Evolutionary conservation across 2,329 filamentous ascomycete species (phyloP).

Genomic region (Hyphodiscus sp.): DNA sequence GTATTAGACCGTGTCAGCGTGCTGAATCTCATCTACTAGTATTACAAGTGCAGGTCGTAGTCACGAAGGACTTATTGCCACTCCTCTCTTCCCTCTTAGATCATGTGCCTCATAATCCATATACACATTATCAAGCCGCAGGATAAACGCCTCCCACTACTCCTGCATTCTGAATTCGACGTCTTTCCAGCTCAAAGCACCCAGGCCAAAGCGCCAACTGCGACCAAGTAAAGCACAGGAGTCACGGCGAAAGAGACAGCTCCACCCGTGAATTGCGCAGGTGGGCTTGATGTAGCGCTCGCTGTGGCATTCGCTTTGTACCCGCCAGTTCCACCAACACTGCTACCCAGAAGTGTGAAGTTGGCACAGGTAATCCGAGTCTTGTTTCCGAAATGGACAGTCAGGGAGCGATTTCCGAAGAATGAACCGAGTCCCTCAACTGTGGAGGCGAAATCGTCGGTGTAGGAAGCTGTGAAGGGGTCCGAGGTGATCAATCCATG

Average conservation of each 20-base stretch:
- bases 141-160: not conserved
- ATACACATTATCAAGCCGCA: not conserved
- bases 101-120: not conserved
- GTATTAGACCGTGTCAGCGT: not conserved
- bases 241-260: not conserved
- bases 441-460: conserved; percentile 53
- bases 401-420: conserved; percentile 59
- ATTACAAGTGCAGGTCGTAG: not conserved
- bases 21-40: not conserved
- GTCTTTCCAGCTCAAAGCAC: not conserved
- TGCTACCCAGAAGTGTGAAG: conserved; percentile 34
- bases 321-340: not conserved
- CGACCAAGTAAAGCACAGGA: not conserved
- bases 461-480: conserved; percentile 44
- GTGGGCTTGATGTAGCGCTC: not conserved
- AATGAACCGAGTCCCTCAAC: conserved; percentile 45
- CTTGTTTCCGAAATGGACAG: conserved; percentile 57
- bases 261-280: not conserved
- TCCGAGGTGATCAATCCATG: conserved; percentile 52
- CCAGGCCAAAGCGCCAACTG: not conserved
- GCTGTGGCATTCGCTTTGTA: not conserved
- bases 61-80: not conserved
- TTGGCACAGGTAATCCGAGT: conserved; percentile 60
- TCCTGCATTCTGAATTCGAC: not conserved
- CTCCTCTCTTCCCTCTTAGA: not conserved